A percentile compares a stretch with the other conserved stretches of the same genome.
Conservation (phyloP, 768 basidiomycete species). For the Pleurotus giganteus region DNA sequence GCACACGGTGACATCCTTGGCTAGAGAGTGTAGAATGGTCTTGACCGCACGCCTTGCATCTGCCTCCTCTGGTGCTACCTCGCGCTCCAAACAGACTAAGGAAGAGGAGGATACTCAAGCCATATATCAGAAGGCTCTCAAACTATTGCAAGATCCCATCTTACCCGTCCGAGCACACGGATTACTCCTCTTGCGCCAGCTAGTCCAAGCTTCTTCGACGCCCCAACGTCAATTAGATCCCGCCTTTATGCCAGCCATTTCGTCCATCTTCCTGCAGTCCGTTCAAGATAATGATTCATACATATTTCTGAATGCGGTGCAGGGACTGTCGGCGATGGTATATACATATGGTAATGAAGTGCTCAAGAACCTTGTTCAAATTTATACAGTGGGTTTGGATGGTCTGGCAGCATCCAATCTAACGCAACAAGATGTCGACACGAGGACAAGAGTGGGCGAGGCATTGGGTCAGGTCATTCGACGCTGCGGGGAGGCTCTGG, state of each 20-base stretch:
- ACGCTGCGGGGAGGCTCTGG: constrained; percentile 66
- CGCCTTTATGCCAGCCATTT: constrained; percentile 76
- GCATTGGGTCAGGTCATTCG: constrained; percentile 77
- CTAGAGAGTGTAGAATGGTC: constrained; percentile 80
- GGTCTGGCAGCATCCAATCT: constrained; percentile 44
- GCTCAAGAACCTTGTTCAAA: constrained; percentile 58
- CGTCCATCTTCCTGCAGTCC: constrained; percentile 83
- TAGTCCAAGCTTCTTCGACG: constrained; percentile 40
- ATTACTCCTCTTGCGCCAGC: constrained; percentile 73
- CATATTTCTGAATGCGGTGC: constrained; percentile 89
- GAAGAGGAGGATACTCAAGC: constrained; percentile 51
- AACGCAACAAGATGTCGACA: constrained; percentile 68
- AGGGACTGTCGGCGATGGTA: constrained; percentile 85
- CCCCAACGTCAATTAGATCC: constrained; percentile 36
- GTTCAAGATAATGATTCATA: constrained; percentile 95
- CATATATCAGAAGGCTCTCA: constrained; percentile 83
- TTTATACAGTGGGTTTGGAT: constrained; percentile 57
- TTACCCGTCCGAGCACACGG: constrained; percentile 95
- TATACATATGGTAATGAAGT: constrained; percentile 76
- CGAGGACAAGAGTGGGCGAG: constrained; percentile 77
- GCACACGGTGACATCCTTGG: constrained; percentile 48
- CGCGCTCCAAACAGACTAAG: constrained; percentile 18
- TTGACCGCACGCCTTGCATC: constrained; percentile 79
- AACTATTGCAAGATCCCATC: constrained; percentile 86
- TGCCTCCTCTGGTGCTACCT: constrained; percentile 49